These are phyloP conservation scores for Cymbidium sinense DNA, from an alignment of 106 monocot species.

Conservation along the genomic window DNA sequence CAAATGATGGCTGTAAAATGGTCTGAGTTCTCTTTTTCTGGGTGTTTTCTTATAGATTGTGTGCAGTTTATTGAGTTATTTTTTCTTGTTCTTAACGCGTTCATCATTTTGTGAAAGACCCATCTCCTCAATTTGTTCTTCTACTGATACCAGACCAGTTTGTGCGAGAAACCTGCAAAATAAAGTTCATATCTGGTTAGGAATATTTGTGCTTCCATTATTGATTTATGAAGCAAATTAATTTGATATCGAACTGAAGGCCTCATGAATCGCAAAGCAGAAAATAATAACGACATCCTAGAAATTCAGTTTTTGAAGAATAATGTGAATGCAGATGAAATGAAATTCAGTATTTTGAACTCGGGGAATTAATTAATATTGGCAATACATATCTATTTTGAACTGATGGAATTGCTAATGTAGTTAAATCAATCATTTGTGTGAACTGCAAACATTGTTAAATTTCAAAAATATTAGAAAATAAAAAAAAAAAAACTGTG, in stretches of 20 bases:
- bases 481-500: no score
- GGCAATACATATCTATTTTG: no score
- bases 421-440: neutral
- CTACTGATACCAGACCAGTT: constrained; percentile 8
- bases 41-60: neutral
- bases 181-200: neutral
- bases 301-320: neutral
- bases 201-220: neutral
- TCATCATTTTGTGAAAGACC: neutral
- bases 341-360: neutral
- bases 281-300: neutral
- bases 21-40: neutral
- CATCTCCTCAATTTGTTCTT: constrained; percentile 10
- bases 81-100: neutral
- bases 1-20: neutral
- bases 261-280: neutral
- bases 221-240: neutral
- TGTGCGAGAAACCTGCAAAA: constrained; percentile 5
- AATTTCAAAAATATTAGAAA: neutral
- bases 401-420: neutral
- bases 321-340: neutral
- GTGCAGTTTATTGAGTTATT: neutral
- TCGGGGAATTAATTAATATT: no score
- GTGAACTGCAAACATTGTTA: neutral
- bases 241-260: neutral